Conservation (phyloP, 495 filamentous ascomycete genomes). For the Penicillium ucsense region DNA sequence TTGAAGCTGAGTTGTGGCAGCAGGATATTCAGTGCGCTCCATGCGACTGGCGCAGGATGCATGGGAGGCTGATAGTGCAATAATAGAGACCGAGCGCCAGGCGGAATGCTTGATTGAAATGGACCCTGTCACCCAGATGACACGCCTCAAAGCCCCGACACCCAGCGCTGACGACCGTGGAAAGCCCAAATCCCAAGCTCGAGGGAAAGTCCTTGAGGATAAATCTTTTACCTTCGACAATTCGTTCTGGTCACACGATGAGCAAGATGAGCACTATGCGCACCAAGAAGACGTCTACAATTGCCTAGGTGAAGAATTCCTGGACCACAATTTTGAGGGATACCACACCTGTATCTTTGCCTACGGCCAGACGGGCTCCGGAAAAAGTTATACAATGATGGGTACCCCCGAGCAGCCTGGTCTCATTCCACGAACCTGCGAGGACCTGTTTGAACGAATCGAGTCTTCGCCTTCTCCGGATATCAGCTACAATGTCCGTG, state of each 20-base stretch:
- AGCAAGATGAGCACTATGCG: slow-evolving; percentile 64
- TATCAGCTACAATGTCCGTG: slow-evolving; percentile 90
- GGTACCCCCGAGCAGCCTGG: slow-evolving; percentile 79
- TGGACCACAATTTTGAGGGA: slow-evolving; percentile 98
- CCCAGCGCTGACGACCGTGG: slow-evolving; percentile 53
- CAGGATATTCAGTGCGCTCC: background rate
- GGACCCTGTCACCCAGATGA: slow-evolving; percentile 76
- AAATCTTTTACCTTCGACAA: slow-evolving; percentile 95
- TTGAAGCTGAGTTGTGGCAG: background rate
- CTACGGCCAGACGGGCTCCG: slow-evolving; percentile 95
- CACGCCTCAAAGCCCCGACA: slow-evolving; percentile 55
- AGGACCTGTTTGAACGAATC: slow-evolving; percentile 92
- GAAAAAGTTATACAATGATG: slow-evolving; percentile 99
- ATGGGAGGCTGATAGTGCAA: background rate
- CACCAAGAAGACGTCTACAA: slow-evolving; percentile 92
- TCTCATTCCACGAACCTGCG: slow-evolving; percentile 92
- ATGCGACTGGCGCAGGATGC: background rate
- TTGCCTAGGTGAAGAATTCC: slow-evolving; percentile 86
- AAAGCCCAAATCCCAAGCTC: slow-evolving; percentile 56
- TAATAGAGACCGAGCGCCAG: slow-evolving; percentile 64
- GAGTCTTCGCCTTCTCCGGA: slow-evolving; percentile 73
- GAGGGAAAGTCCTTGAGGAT: slow-evolving; percentile 68
- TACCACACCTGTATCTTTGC: slow-evolving; percentile 99
- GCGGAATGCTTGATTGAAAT: slow-evolving; percentile 82
- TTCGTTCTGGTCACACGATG: slow-evolving; percentile 90